Conservation (phyloP, 1,139 yeast genomes). For the Fermentozyma sake region DNA sequence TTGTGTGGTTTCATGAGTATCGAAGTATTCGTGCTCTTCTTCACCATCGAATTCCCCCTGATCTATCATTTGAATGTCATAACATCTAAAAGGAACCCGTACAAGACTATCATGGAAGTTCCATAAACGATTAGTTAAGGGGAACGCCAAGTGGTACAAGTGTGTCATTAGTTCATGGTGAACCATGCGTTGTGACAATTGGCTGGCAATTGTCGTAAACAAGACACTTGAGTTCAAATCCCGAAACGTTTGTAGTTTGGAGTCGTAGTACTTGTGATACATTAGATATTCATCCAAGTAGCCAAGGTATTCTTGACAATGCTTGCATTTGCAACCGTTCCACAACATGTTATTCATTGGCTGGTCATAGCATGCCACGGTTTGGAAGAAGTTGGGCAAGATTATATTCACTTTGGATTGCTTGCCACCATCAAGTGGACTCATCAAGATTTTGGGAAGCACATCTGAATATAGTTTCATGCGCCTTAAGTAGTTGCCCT, state of each 20-base stretch:
- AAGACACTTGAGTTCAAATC: constrained; percentile 59
- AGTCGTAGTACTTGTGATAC: constrained; percentile 57
- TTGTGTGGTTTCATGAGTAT: constrained; percentile 13
- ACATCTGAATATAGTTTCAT: constrained; percentile 43
- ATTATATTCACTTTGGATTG: constrained; percentile 36
- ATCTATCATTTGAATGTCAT: constrained; percentile 28
- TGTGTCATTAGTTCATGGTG: constrained; percentile 18
- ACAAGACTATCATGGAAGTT: constrained; percentile 26
- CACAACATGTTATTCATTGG: constrained; percentile 64
- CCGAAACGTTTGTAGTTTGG: constrained; percentile 38
- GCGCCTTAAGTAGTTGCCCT: constrained; percentile 66
- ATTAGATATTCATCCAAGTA: constrained; percentile 54
- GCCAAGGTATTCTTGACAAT: constrained; percentile 46
- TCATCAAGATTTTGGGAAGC: constrained; percentile 38
- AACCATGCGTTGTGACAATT: constrained; percentile 31
- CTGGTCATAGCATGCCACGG: constrained; percentile 64
- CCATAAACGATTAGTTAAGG: constrained; percentile 28
- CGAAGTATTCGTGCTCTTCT: constrained; percentile 24
- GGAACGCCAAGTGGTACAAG: constrained; percentile 18
- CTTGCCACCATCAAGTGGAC: constrained; percentile 8
- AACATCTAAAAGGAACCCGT: constrained; percentile 33
- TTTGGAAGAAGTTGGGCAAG: constrained; percentile 55
- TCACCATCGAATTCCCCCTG: constrained; percentile 37
- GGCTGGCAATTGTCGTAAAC: constrained; percentile 48
- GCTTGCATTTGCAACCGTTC: constrained; percentile 69